Evolutionary conservation across 768 basidiomycete species (phyloP), one percentile per base, ranked within the genome.

Genomic region (Cyclocybe aegerita): DNA sequence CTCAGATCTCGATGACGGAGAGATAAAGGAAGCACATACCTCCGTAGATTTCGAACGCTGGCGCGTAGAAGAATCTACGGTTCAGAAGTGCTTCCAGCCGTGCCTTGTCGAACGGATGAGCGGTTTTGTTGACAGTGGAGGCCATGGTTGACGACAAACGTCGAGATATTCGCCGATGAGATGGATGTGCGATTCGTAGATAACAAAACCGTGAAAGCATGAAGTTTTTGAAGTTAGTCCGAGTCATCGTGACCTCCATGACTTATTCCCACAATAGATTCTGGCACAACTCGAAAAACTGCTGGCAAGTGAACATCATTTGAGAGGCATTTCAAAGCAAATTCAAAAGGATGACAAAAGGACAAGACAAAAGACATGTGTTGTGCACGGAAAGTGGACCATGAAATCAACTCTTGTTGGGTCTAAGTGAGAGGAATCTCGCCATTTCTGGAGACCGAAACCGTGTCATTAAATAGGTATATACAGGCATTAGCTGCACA

Each of bases 11-110:
- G 12, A 14, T 9, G 12, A 5, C 15, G 32, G 5, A 17, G 31
- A 38, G 40, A 44, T 35, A 14, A 8, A 12, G 23, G 29, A 30
- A 35, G 15, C 15, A 75, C 84, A 59, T 55, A 93, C 96, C 97
- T 52, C 96, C 94, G 62, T 98, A 98, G 74, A 99, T 98, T 71
- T 98, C 97, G 62, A 98, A 99, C 4, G 97, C 92, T 16, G 96
- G 96, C 3, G 96, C 92, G 65, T 90, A 98, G 77, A 98, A 99
- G 77, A 99, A 99, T 43, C 97, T 78, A 49, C 90, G 83, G 63
- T 86, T 89, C 48, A 98, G 79, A 41, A 96, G 70, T 16, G 86
- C 86, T 61, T 98, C 97, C 31, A 98, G 79, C 16, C 85, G 80
- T 15, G 73, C 56, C 71, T 95, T 96, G 69, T 95, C 91, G 65